Evolutionary conservation across 345 rosid species (phyloP).

Genomic region (Aegle marmelos): DNA sequence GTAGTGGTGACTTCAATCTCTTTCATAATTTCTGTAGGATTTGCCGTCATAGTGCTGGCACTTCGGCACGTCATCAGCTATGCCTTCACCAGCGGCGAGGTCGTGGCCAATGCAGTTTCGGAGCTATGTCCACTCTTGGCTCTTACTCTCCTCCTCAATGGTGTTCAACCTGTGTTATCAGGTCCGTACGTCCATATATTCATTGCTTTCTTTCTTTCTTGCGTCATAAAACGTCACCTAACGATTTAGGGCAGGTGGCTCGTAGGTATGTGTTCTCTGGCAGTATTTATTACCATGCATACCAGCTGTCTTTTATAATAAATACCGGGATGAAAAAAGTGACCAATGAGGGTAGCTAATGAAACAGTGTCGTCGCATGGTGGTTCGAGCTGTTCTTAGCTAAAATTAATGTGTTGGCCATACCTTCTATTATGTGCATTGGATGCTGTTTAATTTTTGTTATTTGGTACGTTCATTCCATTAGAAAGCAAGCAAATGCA

Average conservation of each 20-base stretch:
- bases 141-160: constrained; percentile 45
- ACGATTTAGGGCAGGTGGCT: background rate
- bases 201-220: too few species aligned
- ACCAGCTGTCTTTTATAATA: too few species aligned
- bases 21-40: constrained; percentile 38
- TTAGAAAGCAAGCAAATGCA: too few species aligned
- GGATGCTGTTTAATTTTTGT: too few species aligned
- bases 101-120: constrained; percentile 51
- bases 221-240: accelerated
- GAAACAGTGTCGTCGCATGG: too few species aligned
- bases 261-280: background rate
- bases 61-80: constrained; percentile 53
- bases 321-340: too few species aligned
- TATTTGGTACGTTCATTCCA: too few species aligned
- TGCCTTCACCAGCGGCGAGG: constrained; percentile 53
- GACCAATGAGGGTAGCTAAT: too few species aligned
- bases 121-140: constrained; percentile 57
- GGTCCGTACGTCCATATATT: constrained; percentile 28
- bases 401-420: too few species aligned
- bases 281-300: background rate
- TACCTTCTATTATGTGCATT: too few species aligned
- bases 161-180: constrained; percentile 60
- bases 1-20: constrained; percentile 37
- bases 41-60: constrained; percentile 37
- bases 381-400: too few species aligned